phyloP scores from a whole-genome alignment of 2,329 filamentous ascomycete species.

The Sarocladium kiliense region DNA sequence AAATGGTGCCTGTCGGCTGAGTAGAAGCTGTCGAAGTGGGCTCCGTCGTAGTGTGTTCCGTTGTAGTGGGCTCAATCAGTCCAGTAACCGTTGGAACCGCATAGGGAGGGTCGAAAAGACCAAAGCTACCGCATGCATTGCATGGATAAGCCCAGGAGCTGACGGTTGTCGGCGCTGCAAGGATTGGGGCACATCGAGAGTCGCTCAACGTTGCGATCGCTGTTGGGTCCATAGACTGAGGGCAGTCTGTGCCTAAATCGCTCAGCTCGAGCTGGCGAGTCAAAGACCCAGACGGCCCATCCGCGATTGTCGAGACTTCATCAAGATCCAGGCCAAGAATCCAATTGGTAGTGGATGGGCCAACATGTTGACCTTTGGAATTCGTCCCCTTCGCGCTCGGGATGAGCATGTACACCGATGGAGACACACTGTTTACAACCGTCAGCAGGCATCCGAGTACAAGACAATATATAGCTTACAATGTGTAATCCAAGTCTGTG shows the following conservation, averaged over 20 bases:
- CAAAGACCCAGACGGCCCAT: slow-evolving; percentile 1
- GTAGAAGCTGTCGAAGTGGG: neutral
- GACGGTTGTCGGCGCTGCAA: slow-evolving; percentile 3
- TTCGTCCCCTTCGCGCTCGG: slow-evolving; percentile 6
- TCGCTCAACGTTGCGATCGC: slow-evolving; percentile 1
- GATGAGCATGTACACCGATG: slow-evolving; percentile 8
- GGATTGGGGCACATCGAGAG: slow-evolving; percentile 2
- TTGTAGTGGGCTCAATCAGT: slow-evolving; percentile 6
- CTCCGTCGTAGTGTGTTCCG: neutral
- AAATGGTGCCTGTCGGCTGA: neutral
- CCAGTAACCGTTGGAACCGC: slow-evolving; percentile 1
- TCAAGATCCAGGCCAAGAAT: slow-evolving; percentile 1
- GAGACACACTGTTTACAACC: neutral
- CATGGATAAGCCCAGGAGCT: slow-evolving; percentile 5
- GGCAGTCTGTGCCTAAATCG: neutral
- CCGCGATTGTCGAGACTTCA: slow-evolving; percentile 3
- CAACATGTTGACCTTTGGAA: slow-evolving; percentile 1
- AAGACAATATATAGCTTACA: neutral
- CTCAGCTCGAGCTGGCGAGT: slow-evolving; percentile 6
- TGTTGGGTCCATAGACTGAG: slow-evolving; percentile 4
- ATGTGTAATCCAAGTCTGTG: slow-evolving; percentile 4
- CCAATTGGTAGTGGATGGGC: slow-evolving; percentile 5
- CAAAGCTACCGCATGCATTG: slow-evolving; percentile 1
- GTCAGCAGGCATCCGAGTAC: neutral
- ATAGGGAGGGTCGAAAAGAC: slow-evolving; percentile 4